These are phyloP conservation scores for Styphnolobium japonicum DNA, from an alignment of 306 rosid species.

Conservation along the genomic window DNA sequence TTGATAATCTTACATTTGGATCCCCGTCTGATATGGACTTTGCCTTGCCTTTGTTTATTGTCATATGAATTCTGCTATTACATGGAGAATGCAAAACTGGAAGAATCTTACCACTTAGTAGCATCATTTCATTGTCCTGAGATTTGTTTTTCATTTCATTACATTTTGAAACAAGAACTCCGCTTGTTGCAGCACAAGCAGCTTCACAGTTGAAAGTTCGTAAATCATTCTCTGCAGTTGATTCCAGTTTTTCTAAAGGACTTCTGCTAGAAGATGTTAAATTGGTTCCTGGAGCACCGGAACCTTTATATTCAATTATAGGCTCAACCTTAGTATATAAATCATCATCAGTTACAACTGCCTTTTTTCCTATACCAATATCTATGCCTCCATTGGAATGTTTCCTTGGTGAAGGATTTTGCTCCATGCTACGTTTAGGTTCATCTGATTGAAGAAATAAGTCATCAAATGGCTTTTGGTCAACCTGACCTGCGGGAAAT, in stretches of 20 bases:
- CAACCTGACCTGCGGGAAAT: constrained; percentile 40
- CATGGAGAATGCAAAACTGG: constrained; percentile 43
- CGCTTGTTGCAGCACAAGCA: constrained; percentile 28
- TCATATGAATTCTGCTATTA: constrained; percentile 35
- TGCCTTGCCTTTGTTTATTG: constrained; percentile 65
- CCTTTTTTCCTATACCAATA: constrained; percentile 28
- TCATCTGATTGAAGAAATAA: constrained; percentile 37
- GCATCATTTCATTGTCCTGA: constrained; percentile 34
- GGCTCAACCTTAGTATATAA: constrained; percentile 24
- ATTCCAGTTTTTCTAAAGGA: constrained; percentile 46
- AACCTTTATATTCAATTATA: constrained; percentile 24
- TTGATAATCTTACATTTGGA: constrained; percentile 37
- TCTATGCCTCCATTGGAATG: constrained; percentile 22
- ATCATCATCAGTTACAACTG: constrained; percentile 20
- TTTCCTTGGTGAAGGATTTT: constrained; percentile 26
- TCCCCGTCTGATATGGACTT: constrained; percentile 58
- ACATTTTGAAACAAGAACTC: constrained; percentile 25
- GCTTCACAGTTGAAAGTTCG: constrained; percentile 26
- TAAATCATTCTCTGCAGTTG: constrained; percentile 68
- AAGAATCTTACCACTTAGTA: constrained; percentile 24
- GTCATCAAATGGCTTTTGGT: constrained; percentile 21
- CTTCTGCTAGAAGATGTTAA: constrained; percentile 28
- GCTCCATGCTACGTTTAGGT: constrained; percentile 34
- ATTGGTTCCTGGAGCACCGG: constrained; percentile 28
- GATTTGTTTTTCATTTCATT: constrained; percentile 26